These are phyloP conservation scores for Candida hungchunana DNA, from an alignment of 805 yeast genomes.

Conservation along the genomic window DNA sequence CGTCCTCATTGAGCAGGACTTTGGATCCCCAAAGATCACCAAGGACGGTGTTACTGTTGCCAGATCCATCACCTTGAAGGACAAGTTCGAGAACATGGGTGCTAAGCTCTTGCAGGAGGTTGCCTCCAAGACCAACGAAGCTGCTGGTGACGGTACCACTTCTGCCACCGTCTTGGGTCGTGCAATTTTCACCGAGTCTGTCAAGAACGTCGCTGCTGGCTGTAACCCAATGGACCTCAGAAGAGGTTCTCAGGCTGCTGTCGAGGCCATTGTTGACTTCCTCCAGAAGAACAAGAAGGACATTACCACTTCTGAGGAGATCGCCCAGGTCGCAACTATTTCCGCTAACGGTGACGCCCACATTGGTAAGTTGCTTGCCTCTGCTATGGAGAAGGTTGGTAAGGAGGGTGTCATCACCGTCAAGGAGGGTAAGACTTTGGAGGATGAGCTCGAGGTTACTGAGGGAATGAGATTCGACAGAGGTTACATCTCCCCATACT, in stretches of 20 bases:
- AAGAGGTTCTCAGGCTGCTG: constrained; percentile 98
- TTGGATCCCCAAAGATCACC: constrained; percentile 97
- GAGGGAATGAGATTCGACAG: constrained; percentile 99
- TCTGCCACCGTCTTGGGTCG: constrained; percentile 97
- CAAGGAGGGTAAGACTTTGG: constrained; percentile 95
- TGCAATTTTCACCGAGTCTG: constrained; percentile 94
- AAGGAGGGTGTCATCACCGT: constrained; percentile 99
- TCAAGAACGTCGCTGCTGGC: constrained; percentile 98
- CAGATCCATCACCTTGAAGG: constrained; percentile 74
- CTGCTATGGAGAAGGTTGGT: constrained; percentile 99
- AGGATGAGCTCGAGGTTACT: constrained; percentile 94
- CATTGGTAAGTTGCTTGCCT: constrained; percentile 88
- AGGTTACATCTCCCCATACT: constrained; percentile 97
- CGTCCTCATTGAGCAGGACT: constrained; percentile 93
- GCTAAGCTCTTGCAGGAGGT: constrained; percentile 96
- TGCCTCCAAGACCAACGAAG: constrained; percentile 95
- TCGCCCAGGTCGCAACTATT: constrained; percentile 97
- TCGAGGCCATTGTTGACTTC: constrained; percentile 87
- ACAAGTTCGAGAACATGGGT: constrained; percentile 96
- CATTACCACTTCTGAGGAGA: constrained; percentile 92
- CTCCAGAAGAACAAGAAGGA: constrained; percentile 88
- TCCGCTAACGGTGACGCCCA: constrained; percentile 97
- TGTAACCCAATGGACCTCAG: constrained; percentile 99
- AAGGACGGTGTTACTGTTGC: constrained; percentile 99
- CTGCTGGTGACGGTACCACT: constrained; percentile 99